Conservation (phyloP, 805 yeast species). For the Cyberlindnera sargentensis region DNA sequence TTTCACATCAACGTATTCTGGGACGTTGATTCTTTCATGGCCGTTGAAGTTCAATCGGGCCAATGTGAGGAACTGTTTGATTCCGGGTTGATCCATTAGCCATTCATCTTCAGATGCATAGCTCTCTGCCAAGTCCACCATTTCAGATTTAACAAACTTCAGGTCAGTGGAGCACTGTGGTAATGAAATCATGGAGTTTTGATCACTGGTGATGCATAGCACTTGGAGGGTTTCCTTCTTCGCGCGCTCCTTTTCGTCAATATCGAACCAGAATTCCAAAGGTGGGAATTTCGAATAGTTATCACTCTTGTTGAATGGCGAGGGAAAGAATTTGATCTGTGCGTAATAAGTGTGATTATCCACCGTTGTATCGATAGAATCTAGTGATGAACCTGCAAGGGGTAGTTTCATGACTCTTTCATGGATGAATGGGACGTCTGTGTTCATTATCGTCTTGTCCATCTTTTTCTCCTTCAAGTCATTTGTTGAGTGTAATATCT, state of each 20-base stretch:
- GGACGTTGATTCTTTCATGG: slow-evolving; percentile 27
- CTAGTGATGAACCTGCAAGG: slow-evolving; percentile 7
- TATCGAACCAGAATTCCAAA: slow-evolving; percentile 48
- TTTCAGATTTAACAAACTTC: slow-evolving; percentile 26
- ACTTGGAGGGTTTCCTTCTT: slow-evolving; percentile 30
- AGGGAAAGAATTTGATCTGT: slow-evolving; percentile 41
- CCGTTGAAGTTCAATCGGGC: slow-evolving; percentile 38
- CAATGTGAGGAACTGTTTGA: slow-evolving; percentile 32
- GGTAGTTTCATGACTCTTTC: slow-evolving; percentile 13
- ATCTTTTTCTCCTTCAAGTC: neutral
- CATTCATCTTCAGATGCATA: slow-evolving; percentile 11
- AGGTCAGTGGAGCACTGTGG: slow-evolving; percentile 38
- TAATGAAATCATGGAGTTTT: slow-evolving; percentile 33
- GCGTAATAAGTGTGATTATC: slow-evolving; percentile 30
- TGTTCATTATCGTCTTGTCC: slow-evolving; percentile 12
- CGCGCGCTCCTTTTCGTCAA: slow-evolving; percentile 29
- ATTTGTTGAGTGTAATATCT: slow-evolving; percentile 3
- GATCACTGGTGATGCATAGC: slow-evolving; percentile 40
- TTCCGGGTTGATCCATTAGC: slow-evolving; percentile 33
- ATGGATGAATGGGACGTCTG: slow-evolving; percentile 18
- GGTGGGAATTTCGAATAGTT: slow-evolving; percentile 38
- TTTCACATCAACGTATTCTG: slow-evolving; percentile 32
- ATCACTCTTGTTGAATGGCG: slow-evolving; percentile 28
- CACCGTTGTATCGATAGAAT: slow-evolving; percentile 8
- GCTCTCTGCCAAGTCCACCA: slow-evolving; percentile 12